Evolutionary conservation across 1,284 basidiomycete genomes (phyloP).

Genomic region (Waitea zeae): DNA sequence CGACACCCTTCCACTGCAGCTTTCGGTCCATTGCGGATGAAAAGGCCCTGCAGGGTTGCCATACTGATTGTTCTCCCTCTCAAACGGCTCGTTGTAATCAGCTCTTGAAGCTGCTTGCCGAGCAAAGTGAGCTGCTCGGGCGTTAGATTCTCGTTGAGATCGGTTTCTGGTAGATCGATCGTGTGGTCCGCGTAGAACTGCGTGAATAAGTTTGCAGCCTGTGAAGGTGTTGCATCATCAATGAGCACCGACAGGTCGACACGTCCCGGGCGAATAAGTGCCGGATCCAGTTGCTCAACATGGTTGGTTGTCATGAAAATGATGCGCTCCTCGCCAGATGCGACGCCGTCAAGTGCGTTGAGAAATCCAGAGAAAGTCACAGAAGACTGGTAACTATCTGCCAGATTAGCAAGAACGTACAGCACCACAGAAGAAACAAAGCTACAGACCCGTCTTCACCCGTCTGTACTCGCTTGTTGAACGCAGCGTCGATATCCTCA

Average conservation of each 20-base stretch:
- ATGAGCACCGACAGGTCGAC: constrained; percentile 80
- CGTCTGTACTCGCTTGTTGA: constrained; percentile 80
- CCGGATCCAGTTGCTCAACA: constrained; percentile 67
- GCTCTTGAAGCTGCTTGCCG: constrained; percentile 29
- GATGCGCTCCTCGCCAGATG: constrained; percentile 92
- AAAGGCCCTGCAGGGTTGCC: constrained; percentile 85
- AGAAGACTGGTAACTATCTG: constrained; percentile 82
- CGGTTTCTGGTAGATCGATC: constrained; percentile 9
- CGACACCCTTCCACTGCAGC: constrained; percentile 42
- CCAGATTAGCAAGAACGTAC: constrained; percentile 6
- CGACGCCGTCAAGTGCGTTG: constrained; percentile 95
- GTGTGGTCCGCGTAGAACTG: constrained; percentile 59
- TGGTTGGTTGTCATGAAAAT: constrained; percentile 99
- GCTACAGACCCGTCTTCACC: constrained; percentile 68
- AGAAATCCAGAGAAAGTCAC: constrained; percentile 97
- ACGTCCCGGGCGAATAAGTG: constrained; percentile 87
- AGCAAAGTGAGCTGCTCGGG: constrained; percentile 26
- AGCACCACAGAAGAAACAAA: constrained; percentile 1
- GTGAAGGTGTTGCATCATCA: constrained; percentile 75
- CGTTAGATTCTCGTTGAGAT: constrained; percentile 11
- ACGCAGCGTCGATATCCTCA: constrained; percentile 98
- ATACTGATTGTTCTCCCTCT: constrained; percentile 63
- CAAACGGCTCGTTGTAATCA: constrained; percentile 33
- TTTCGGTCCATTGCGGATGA: constrained; percentile 59
- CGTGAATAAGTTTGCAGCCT: constrained; percentile 68